Conservation (phyloP, 176 grass and related monocot genomes). For the Chloris gayana region DNA sequence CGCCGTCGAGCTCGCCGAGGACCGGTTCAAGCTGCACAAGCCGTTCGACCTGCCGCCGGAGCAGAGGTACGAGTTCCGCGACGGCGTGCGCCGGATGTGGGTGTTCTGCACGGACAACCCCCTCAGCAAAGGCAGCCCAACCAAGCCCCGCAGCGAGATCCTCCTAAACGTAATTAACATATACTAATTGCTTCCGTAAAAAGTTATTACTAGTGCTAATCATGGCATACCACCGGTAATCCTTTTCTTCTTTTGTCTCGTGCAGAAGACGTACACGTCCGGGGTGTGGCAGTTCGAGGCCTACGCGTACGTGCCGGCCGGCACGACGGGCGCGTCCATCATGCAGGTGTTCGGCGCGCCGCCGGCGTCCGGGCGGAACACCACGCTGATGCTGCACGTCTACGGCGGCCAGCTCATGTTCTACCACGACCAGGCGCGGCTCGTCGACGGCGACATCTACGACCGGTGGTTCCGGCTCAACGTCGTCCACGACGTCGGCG, state of each 20-base stretch:
- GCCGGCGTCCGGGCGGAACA: background rate
- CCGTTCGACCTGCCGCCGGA: constrained; percentile 45
- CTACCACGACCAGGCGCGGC: constrained; percentile 28
- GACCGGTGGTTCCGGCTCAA: constrained; percentile 59
- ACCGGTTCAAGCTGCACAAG: constrained; percentile 43
- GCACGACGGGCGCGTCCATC: constrained; percentile 45
- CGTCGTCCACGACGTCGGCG: constrained; percentile 52
- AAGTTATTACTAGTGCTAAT: background rate
- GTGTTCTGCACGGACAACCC: constrained; percentile 51
- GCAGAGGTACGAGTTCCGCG: constrained; percentile 31
- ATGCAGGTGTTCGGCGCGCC: constrained; percentile 55
- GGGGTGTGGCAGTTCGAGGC: constrained; percentile 68
- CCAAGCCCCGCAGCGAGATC: constrained; percentile 51
- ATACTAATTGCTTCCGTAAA: no score
- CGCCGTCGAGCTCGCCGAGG: constrained; percentile 29
- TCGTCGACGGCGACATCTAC: constrained; percentile 38
- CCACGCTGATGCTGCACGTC: constrained; percentile 60
- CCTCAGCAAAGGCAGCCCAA: constrained; percentile 4
- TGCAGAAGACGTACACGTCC: constrained; percentile 36
- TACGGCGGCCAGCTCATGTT: constrained; percentile 44
- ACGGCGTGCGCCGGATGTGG: constrained; percentile 49
- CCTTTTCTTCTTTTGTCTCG: background rate
- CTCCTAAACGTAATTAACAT: constrained; percentile 21
- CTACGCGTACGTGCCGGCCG: constrained; percentile 37
- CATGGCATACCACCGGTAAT: background rate